Evolutionary conservation across 2,329 filamentous ascomycete species (phyloP), one percentile per base, ranked within the genome.

Genomic region (Westerdykella sp.): DNA sequence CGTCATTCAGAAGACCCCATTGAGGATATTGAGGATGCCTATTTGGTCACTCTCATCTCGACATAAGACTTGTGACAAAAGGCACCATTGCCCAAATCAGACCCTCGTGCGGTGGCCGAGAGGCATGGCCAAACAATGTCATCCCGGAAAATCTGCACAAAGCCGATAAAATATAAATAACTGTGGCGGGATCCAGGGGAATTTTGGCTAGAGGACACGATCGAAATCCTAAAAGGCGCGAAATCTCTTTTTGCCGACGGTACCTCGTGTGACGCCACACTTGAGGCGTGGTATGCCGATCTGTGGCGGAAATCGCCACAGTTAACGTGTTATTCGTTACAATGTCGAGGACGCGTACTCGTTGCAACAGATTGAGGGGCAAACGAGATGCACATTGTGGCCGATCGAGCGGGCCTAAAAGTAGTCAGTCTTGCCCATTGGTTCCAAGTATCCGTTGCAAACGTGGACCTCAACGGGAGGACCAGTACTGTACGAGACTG

Each of bases 101-200:
- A 35, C 32, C 7, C 25, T 28, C 25, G 32, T 35, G n/a, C n/a
- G 9, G 3, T 3, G 3, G 32, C n/a, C 16, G 32, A 14, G n/a
- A 18, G n/a, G 32, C 9, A 13, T 9, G 7, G 4, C 6, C 3
- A 18, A 9, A n/a, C n/a, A n/a, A 12, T 35, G 7, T 35, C 32
- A 13, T 28, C 25, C 25, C 9, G 25, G 25, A 28, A 21, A 21
- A 28, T 28, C 32, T 35, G n/a, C 32, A 35, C n/a, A 13, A 13
- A 35, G n/a, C n/a, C 16, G 16, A 18, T 35, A 9, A 14, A 35
- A 35, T 56, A 59, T 56, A 56, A 59, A 57, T 58, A 63, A 59
- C 40, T 60, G 62, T 64, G 62, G 60, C 62, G 55, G 58, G 23
- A 45, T 38, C 36, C 36, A 38, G 23, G 18, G 18, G 21, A 22